Conservation (phyloP, 345 rosid species). For the Arabidopsis thaliana region DNA sequence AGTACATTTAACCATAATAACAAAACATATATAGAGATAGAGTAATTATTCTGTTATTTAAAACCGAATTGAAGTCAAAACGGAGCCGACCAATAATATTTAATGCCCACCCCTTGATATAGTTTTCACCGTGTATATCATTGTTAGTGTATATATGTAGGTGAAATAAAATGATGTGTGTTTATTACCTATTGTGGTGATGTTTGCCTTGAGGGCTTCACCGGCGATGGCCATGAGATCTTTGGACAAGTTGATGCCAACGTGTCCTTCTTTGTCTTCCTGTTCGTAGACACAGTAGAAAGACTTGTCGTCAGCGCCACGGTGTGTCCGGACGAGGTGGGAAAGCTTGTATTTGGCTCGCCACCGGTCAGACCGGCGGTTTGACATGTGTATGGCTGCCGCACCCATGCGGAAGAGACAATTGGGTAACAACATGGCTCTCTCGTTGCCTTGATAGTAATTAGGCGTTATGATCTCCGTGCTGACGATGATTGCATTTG, state of each 20-base stretch:
- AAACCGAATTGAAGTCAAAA: conserved; percentile 2
- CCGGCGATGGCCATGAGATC: conserved; percentile 87
- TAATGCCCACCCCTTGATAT: neutral
- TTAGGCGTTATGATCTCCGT: conserved; percentile 80
- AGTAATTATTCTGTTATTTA: neutral
- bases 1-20: neutral
- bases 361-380: conserved; percentile 59
- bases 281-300: conserved; percentile 69
- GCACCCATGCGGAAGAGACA: conserved; percentile 89
- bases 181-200: conserved; percentile 68
- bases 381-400: conserved; percentile 69
- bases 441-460: conserved; percentile 68
- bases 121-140: conserved; percentile 4
- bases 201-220: conserved; percentile 76
- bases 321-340: conserved; percentile 78
- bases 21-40: neutral
- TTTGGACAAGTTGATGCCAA: conserved; percentile 69
- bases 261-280: conserved; percentile 69
- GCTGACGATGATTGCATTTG: conserved; percentile 69
- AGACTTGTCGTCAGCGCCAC: conserved; percentile 78
- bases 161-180: neutral
- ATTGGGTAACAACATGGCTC: conserved; percentile 83
- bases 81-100: neutral
- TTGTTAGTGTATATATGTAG: conserved; percentile 11
- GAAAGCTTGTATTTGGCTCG: conserved; percentile 74